These are phyloP conservation scores for Didymella sp. DNA, from an alignment of 2,329 filamentous ascomycete species.

Conservation along the genomic window DNA sequence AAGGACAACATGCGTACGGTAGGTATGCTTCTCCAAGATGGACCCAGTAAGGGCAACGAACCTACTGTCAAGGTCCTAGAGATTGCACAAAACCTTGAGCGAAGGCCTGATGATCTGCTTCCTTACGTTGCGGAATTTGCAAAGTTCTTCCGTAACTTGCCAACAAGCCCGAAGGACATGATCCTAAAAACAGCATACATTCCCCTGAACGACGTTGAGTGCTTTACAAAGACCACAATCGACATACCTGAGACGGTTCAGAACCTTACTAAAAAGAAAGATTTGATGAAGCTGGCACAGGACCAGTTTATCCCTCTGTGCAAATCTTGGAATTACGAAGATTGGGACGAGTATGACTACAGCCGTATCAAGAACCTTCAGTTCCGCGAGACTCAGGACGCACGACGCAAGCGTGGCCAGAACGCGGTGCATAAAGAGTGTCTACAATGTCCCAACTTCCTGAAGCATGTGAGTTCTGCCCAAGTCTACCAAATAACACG, in stretches of 20 bases:
- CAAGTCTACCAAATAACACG: not conserved
- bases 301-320: conserved; percentile 73
- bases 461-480: conserved; percentile 80
- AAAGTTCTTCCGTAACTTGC: conserved; percentile 70
- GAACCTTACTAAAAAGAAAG: conserved; percentile 58
- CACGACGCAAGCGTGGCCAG: conserved; percentile 68
- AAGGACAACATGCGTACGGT: conserved; percentile 81
- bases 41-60: conserved; percentile 68
- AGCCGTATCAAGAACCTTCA: conserved; percentile 80
- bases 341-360: conserved; percentile 87
- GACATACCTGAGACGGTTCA: conserved; percentile 57
- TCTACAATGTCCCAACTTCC: conserved; percentile 75
- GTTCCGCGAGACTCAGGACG: conserved; percentile 78
- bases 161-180: conserved; percentile 71
- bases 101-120: conserved; percentile 83
- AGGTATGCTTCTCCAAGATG: conserved; percentile 80
- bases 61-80: conserved; percentile 81
- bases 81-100: conserved; percentile 71
- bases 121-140: conserved; percentile 80
- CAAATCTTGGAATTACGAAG: conserved; percentile 73
- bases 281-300: conserved; percentile 66
- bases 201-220: conserved; percentile 80
- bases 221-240: conserved; percentile 73
- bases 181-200: conserved; percentile 72
- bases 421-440: conserved; percentile 71